Base-by-base conservation (phyloP, 805 yeast species). In the Metschnikowia corniflorae region DNA sequence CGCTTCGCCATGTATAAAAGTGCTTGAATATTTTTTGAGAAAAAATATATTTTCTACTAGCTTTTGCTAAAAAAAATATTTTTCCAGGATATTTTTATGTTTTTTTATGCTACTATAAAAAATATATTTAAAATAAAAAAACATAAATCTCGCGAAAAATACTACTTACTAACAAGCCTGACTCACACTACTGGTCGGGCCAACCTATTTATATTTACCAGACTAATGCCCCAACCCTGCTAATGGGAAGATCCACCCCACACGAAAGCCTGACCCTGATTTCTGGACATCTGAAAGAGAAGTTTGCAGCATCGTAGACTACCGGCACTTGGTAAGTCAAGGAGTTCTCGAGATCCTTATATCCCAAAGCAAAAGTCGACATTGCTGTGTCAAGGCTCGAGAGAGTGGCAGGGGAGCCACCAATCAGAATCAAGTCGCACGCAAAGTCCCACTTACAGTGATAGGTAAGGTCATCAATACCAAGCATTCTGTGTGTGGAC, bases 401-500 rank as follows among this genome's bases (percentile, higher is more conserved):
- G 7, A 79, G 16, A 39, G 77, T 70, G 4, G 49, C 39, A 0
- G 79, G 65, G 7, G 70, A 61, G 1, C 85, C 74, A 38, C 77
- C 71, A 9, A 86, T 58, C 1, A 49, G 39, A 4, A 88, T 61
- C 4, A 64, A 66, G 7, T 89, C 95, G 1, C 82, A 54, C 18
- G 73, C 76, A 47, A 93, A 77, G 41, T 83, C 89, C 98, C 98
- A 93, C 42, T 85, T 81, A 51, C 96, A 88, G 45, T 76, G 78
- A 54, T 86, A 93, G 0, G 97, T 86, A 1, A 91, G 87, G 54
- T 86, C 95, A 6, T 70, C 65, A 2, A 87, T 55, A 0, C 98
- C 98, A 65, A 87, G 87, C 80, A 89, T 79, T 51, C 97, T 70
- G 57, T 91, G 96, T 94, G 57, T 86, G 94, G 16, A 86, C 68